These are phyloP conservation scores for Claviceps quebecensis DNA, from an alignment of 2,329 filamentous ascomycete species.

Conservation along the genomic window DNA sequence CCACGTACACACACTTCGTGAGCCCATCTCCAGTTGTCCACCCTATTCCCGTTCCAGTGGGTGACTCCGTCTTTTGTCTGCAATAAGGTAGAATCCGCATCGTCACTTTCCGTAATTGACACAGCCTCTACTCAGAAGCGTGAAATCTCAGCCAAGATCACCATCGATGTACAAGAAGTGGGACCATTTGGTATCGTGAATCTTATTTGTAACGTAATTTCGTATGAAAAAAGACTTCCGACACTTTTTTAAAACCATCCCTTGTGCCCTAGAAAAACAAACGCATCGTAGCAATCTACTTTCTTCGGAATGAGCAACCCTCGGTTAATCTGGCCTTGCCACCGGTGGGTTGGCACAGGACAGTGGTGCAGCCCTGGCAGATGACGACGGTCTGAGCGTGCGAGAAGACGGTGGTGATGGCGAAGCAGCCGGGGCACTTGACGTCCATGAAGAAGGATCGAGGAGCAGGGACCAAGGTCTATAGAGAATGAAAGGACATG, in stretches of 20 bases:
- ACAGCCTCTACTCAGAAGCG: too few species aligned
- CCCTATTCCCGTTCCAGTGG: constrained; percentile 48
- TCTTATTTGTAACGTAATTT: too few species aligned
- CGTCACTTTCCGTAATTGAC: too few species aligned
- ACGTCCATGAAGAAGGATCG: constrained; percentile 99
- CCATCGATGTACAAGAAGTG: too few species aligned
- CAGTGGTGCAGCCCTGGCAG: constrained; percentile 98
- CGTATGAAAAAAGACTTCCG: too few species aligned
- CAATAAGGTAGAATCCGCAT: constrained; percentile 23
- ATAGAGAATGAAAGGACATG: constrained; percentile 21
- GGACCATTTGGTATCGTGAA: too few species aligned
- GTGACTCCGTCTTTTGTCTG: constrained; percentile 60
- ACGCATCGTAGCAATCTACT: constrained; percentile 56
- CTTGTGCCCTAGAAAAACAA: constrained; percentile 24
- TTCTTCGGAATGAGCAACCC: constrained; percentile 99
- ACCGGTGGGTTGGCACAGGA: constrained; percentile 98
- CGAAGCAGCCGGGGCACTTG: constrained; percentile 99
- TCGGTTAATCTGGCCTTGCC: constrained; percentile 98
- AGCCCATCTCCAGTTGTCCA: constrained; percentile 45
- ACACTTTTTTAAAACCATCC: too few species aligned
- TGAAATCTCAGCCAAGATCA: too few species aligned
- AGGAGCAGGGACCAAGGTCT: constrained; percentile 89
- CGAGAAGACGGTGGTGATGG: constrained; percentile 99
- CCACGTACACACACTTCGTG: constrained; percentile 51
- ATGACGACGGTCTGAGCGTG: constrained; percentile 99